Percentiles rank a stretch among this genome's conserved stretches.
Evolutionary conservation across 345 rosid genomes (phyloP).

Genomic region (Reutealis trisperma): DNA sequence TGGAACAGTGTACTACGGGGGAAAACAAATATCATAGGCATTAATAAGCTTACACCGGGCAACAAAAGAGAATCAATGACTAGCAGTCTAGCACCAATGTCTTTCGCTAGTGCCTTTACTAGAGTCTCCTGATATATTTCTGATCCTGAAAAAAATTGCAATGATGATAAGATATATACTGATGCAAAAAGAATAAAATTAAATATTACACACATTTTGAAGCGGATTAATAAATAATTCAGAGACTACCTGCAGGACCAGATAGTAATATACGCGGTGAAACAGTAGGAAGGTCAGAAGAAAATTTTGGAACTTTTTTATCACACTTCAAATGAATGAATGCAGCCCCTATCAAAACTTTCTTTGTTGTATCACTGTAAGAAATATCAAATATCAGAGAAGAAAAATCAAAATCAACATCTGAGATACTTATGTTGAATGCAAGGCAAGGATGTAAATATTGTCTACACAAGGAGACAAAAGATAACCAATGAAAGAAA

Average conservation of each 20-base stretch:
- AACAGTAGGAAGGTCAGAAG: conserved; percentile 66
- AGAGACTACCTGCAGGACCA: conserved; percentile 83
- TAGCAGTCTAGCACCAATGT: conserved; percentile 76
- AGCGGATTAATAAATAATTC: neutral
- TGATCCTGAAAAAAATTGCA: conserved; percentile 55
- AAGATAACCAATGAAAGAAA: neutral
- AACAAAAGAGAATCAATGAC: conserved; percentile 79
- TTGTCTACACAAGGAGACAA: neutral
- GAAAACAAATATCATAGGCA: neutral
- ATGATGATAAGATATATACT: conserved; percentile 4
- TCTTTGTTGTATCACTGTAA: conserved; percentile 83
- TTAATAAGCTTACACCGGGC: conserved; percentile 79
- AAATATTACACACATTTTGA: neutral
- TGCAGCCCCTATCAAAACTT: conserved; percentile 75
- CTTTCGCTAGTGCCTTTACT: conserved; percentile 85
- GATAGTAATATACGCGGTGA: conserved; percentile 89
- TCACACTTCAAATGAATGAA: conserved; percentile 75
- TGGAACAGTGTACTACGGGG: neutral
- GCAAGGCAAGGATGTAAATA: neutral
- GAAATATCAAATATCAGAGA: conserved; percentile 22
- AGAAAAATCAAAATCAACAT: conserved; percentile 17
- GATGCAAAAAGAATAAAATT: neutral
- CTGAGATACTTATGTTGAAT: neutral
- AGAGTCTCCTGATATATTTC: conserved; percentile 97
- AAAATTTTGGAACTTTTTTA: conserved; percentile 63